Conservation (phyloP, 768 basidiomycete genomes). For the Suillus subalutaceus region DNA sequence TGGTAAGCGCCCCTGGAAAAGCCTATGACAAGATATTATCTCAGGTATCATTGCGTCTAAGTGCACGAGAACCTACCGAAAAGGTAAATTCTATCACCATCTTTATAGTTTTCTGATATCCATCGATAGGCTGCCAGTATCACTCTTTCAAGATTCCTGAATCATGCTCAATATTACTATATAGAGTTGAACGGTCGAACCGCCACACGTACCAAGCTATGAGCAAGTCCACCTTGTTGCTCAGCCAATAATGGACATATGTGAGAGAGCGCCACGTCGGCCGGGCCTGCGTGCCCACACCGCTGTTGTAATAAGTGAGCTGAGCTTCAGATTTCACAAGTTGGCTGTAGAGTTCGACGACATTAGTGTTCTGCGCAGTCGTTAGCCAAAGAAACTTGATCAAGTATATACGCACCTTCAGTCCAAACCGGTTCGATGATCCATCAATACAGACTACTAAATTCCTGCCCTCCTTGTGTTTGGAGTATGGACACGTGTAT, state of each 20-base stretch:
- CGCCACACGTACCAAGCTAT: conserved; percentile 30
- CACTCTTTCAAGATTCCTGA: conserved; percentile 35
- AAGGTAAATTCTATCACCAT: conserved; percentile 38
- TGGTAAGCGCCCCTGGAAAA: conserved; percentile 48
- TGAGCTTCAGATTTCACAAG: conserved; percentile 24
- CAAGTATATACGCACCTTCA: neutral
- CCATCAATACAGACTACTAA: conserved; percentile 26
- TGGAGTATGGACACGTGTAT: neutral
- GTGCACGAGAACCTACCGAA: conserved; percentile 35
- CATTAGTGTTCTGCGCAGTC: conserved; percentile 31
- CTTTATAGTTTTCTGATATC: conserved; percentile 34
- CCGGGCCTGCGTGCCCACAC: conserved; percentile 35
- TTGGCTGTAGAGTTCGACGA: conserved; percentile 32
- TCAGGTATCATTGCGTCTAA: neutral
- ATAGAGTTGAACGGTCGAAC: neutral
- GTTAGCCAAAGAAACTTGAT: neutral
- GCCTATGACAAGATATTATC: conserved; percentile 23
- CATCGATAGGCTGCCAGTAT: conserved; percentile 35
- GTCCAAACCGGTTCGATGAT: conserved; percentile 17
- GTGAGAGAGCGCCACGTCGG: conserved; percentile 15
- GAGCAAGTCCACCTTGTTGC: conserved; percentile 30
- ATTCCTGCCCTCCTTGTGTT: conserved; percentile 3
- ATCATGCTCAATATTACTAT: neutral
- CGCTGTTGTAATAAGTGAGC: conserved; percentile 32
- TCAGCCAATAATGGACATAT: conserved; percentile 26